phyloP scores from a whole-genome alignment of 768 basidiomycete species.

The Tylopilus plumbeoviolaceoides region DNA sequence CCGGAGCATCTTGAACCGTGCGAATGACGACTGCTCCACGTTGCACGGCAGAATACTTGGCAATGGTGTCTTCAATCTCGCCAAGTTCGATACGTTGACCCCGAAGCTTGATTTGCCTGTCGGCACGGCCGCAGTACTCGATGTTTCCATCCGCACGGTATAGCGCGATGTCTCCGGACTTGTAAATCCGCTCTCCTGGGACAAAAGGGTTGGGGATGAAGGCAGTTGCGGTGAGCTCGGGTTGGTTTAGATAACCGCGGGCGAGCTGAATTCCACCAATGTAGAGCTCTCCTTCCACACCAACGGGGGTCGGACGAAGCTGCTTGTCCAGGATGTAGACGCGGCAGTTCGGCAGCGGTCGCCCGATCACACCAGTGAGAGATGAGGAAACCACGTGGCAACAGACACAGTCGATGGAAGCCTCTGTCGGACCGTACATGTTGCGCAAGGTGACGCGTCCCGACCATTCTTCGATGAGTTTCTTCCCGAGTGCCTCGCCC shows the following conservation, averaged over 20 bases:
- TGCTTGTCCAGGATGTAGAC: slow-evolving; percentile 30
- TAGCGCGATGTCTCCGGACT: slow-evolving; percentile 29
- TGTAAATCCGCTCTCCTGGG: slow-evolving; percentile 28
- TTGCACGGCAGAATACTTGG: slow-evolving; percentile 20
- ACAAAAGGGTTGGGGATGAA: slow-evolving; percentile 32
- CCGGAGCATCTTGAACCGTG: slow-evolving; percentile 25
- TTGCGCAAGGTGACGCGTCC: slow-evolving; percentile 26
- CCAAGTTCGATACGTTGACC: slow-evolving; percentile 33
- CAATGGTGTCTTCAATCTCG: slow-evolving; percentile 31
- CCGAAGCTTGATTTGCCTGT: slow-evolving; percentile 33
- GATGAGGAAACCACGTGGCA: slow-evolving; percentile 21
- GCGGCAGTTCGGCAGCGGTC: slow-evolving; percentile 28
- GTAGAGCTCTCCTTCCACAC: slow-evolving; percentile 26
- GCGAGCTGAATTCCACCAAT: slow-evolving; percentile 21
- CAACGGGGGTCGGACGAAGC: slow-evolving; percentile 24
- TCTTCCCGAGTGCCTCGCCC: slow-evolving; percentile 21
- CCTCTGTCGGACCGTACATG: slow-evolving; percentile 34
- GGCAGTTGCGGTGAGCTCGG: slow-evolving; percentile 24
- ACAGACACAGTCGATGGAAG: slow-evolving; percentile 28
- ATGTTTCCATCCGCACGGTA: slow-evolving; percentile 29
- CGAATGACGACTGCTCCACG: slow-evolving; percentile 26
- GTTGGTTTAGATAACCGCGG: slow-evolving; percentile 21
- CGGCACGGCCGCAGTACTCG: slow-evolving; percentile 30
- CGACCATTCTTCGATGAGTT: slow-evolving; percentile 24
- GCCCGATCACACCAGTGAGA: slow-evolving; percentile 27